These are phyloP conservation scores for Ehretia macrophylla DNA, from an alignment of 257 asterid species.

Conservation along the genomic window DNA sequence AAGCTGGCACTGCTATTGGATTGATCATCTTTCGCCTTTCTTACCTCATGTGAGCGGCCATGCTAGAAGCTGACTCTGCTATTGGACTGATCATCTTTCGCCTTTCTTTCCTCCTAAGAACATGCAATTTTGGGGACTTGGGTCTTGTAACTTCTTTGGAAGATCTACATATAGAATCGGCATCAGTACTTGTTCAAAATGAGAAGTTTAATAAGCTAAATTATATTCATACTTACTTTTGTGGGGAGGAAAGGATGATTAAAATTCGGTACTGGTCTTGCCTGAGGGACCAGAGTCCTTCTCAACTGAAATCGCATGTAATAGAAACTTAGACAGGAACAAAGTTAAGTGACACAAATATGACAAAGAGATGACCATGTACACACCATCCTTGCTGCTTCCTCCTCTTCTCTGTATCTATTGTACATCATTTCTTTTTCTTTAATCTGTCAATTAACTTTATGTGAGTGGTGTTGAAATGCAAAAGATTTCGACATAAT, in stretches of 20 bases:
- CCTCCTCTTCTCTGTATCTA: slow-evolving; percentile 91
- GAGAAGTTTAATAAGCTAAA: no score
- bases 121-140: slow-evolving; percentile 66
- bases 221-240: slow-evolving; percentile 27
- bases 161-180: slow-evolving; percentile 38
- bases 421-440: slow-evolving; percentile 75
- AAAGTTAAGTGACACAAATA: slow-evolving; percentile 4
- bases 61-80: no score
- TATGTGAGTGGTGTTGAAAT: slow-evolving; percentile 9
- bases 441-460: slow-evolving; percentile 46
- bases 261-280: slow-evolving; percentile 75
- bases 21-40: no score
- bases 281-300: slow-evolving; percentile 73
- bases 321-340: not conserved
- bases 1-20: no score
- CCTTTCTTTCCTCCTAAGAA: slow-evolving; percentile 52
- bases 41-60: no score
- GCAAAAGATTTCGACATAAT: no score
- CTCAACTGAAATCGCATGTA: slow-evolving; percentile 36
- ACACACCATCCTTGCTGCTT: slow-evolving; percentile 66
- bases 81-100: slow-evolving; percentile 33
- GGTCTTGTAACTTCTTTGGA: slow-evolving; percentile 60
- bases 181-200: no score
- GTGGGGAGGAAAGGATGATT: slow-evolving; percentile 79
- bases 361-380: not conserved